Evolutionary conservation across 352 stramenopile species (phyloP).

Genomic region (Phytophthora citricola): DNA sequence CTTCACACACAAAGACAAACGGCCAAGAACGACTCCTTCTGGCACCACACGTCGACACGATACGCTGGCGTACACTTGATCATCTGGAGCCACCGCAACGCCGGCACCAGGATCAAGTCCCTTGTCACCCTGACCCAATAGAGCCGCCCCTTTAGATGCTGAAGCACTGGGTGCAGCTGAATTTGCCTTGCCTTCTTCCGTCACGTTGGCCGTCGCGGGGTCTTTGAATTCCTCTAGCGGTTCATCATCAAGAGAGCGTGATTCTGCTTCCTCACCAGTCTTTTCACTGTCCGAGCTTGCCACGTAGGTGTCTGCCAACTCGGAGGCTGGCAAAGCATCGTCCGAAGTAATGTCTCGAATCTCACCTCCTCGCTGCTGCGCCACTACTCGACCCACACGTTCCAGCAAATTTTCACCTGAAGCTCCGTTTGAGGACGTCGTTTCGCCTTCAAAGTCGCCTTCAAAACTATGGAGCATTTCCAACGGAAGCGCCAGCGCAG

Average conservation of each 20-base stretch:
- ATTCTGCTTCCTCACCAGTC: slow-evolving; percentile 12
- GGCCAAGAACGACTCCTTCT: slow-evolving; percentile 74
- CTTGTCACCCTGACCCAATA: slow-evolving; percentile 48
- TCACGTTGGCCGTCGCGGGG: not conserved
- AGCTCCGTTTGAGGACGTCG: slow-evolving; percentile 21
- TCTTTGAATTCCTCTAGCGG: slow-evolving; percentile 35
- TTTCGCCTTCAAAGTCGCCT: slow-evolving; percentile 31
- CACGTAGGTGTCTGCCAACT: slow-evolving; percentile 36
- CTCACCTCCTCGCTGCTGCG: slow-evolving; percentile 74
- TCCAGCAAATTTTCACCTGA: slow-evolving; percentile 61
- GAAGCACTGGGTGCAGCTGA: slow-evolving; percentile 2
- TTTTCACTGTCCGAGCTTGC: slow-evolving; percentile 30
- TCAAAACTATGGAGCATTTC: slow-evolving; percentile 54
- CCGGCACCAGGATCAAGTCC: slow-evolving; percentile 76
- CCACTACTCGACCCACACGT: slow-evolving; percentile 74
- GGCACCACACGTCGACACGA: slow-evolving; percentile 77
- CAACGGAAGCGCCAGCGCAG: slow-evolving; percentile 38
- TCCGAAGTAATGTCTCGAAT: slow-evolving; percentile 84
- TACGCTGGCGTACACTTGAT: slow-evolving; percentile 71
- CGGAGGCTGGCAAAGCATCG: slow-evolving; percentile 30
- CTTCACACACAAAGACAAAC: slow-evolving; percentile 70
- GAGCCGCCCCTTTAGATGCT: slow-evolving; percentile 20
- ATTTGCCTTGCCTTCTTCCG: slow-evolving; percentile 16
- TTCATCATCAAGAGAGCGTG: slow-evolving; percentile 24
- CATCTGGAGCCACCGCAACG: slow-evolving; percentile 54